phyloP scores from a whole-genome alignment of 176 grass and related monocot genomes.

The Ananas comosus region DNA sequence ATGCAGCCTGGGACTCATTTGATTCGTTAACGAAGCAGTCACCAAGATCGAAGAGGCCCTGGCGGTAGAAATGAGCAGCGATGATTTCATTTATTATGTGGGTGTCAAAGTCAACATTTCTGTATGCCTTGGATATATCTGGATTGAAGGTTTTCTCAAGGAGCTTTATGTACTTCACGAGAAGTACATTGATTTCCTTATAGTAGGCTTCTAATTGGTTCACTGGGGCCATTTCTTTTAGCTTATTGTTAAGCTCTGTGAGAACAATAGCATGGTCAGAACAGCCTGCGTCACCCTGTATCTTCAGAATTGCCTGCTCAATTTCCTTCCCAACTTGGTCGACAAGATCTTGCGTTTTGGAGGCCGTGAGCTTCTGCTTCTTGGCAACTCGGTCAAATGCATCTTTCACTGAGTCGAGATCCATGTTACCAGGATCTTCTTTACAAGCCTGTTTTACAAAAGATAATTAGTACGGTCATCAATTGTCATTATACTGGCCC shows the following conservation, averaged over 20 bases:
- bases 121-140: constrained; percentile 38
- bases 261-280: constrained; percentile 12
- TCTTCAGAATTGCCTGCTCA: constrained; percentile 18
- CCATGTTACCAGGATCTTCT: constrained; percentile 13
- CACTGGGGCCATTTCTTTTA: constrained; percentile 25
- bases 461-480: too few relatives aligned
- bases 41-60: constrained; percentile 32
- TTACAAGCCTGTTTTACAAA: too few relatives aligned
- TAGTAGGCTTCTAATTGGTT: constrained; percentile 24
- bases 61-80: constrained; percentile 27
- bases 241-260: constrained; percentile 16
- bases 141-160: constrained; percentile 26
- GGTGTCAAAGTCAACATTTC: constrained; percentile 24
- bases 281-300: constrained; percentile 14
- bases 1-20: constrained; percentile 1
- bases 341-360: constrained; percentile 25
- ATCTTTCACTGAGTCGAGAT: constrained; percentile 28
- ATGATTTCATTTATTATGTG: constrained; percentile 30
- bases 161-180: constrained; percentile 21
- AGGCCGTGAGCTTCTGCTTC: constrained; percentile 26
- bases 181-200: constrained; percentile 26
- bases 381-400: constrained; percentile 27
- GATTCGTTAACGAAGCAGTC: constrained; percentile 33
- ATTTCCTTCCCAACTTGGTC: constrained; percentile 34
- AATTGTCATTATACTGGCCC: too few relatives aligned